Percentiles rank a stretch among this genome's conserved stretches.
phyloP scores from a whole-genome alignment of 257 asterid genomes.

The Solanum gracilifrons region DNA sequence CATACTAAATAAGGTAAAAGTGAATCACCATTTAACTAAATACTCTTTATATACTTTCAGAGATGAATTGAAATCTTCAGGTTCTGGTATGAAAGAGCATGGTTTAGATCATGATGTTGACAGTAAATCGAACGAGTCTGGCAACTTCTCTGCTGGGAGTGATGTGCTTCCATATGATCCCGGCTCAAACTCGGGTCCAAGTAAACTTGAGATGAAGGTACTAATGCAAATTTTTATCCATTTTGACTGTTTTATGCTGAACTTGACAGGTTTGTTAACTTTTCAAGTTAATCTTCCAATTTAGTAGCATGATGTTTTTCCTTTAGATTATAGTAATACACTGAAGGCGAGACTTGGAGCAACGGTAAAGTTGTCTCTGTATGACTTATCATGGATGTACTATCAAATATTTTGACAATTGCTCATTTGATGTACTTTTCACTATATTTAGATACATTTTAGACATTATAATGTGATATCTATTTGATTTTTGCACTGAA shows the following conservation, averaged over 20 bases:
- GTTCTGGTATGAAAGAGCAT: constrained; percentile 19
- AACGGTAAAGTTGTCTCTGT: background rate
- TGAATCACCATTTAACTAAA: background rate
- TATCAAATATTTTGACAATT: too few species aligned
- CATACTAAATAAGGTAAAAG: background rate
- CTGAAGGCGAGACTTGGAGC: background rate
- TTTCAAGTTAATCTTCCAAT: background rate
- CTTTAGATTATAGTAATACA: background rate
- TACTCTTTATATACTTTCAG: constrained; percentile 22
- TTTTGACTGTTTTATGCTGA: background rate
- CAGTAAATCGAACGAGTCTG: constrained; percentile 25
- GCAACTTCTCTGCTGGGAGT: constrained; percentile 20
- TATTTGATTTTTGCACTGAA: background rate
- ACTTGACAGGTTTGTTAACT: background rate
- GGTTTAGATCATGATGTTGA: constrained; percentile 14
- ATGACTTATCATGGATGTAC: background rate
- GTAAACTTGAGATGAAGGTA: constrained; percentile 44
- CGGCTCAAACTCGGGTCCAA: constrained; percentile 22
- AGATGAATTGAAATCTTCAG: constrained; percentile 31
- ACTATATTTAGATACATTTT: too few species aligned
- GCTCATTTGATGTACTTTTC: too few species aligned
- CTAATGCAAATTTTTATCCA: background rate
- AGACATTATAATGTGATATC: too few species aligned
- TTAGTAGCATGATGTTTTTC: background rate
- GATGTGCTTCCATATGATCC: constrained; percentile 18